A percentile compares a stretch with the other conserved stretches of the same genome.
Conservation (phyloP, 1,284 basidiomycete species). For the Heterobasidion occidentale region DNA sequence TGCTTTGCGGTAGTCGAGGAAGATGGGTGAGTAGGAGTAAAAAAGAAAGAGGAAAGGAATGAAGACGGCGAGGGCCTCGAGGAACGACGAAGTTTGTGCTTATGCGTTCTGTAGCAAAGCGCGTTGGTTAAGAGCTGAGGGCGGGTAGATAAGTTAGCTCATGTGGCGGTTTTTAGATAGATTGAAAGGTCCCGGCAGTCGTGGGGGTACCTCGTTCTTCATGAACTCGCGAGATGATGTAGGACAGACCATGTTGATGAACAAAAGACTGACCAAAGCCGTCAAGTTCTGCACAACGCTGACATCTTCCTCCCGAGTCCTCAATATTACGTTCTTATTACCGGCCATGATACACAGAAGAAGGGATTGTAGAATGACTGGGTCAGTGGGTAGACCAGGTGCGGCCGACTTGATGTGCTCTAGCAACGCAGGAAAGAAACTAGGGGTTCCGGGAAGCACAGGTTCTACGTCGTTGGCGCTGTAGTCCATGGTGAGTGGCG, state of each 20-base stretch:
- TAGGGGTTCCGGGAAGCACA: constrained; percentile 32
- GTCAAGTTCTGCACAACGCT: constrained; percentile 44
- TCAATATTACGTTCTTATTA: constrained; percentile 52
- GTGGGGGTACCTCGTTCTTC: background rate
- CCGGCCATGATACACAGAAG: constrained; percentile 56
- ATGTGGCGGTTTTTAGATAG: background rate
- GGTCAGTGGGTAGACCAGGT: constrained; percentile 46
- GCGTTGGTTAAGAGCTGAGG: constrained; percentile 47
- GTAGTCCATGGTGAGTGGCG: background rate
- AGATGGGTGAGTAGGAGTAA: background rate
- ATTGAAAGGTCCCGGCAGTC: background rate
- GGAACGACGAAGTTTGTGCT: constrained; percentile 37
- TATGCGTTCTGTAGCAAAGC: constrained; percentile 52
- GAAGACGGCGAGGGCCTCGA: constrained; percentile 10
- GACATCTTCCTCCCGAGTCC: constrained; percentile 54
- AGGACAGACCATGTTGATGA: too few relatives aligned
- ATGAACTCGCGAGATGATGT: background rate
- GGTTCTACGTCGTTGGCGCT: background rate
- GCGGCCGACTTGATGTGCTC: constrained; percentile 33
- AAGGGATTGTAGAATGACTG: constrained; percentile 56
- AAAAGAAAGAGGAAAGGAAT: constrained; percentile 11
- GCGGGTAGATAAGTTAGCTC: background rate
- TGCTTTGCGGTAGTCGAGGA: background rate
- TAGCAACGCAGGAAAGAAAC: constrained; percentile 46
- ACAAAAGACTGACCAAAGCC: constrained; percentile 42